These are phyloP conservation scores for Serendipita sp. DNA, from an alignment of 1,284 basidiomycete species.

Conservation along the genomic window DNA sequence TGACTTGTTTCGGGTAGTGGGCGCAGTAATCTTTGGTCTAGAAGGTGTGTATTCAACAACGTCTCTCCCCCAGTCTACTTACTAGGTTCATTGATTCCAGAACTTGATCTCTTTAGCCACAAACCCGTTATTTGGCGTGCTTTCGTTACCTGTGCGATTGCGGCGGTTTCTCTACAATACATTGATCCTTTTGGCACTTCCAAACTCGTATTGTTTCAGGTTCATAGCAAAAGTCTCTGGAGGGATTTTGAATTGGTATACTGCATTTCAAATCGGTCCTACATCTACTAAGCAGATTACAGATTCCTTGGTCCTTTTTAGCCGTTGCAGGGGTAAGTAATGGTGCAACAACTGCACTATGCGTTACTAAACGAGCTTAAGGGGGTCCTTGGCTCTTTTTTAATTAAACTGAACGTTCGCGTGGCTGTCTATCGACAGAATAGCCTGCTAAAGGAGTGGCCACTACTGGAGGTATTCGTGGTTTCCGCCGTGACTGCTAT, in stretches of 20 bases:
- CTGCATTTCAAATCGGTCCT: slow-evolving; percentile 7
- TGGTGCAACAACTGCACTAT: not conserved
- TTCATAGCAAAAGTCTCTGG: slow-evolving; percentile 39
- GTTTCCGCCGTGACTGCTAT: slow-evolving; percentile 51
- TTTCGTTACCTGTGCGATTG: slow-evolving; percentile 59
- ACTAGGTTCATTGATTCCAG: not conserved
- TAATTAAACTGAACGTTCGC: slow-evolving; percentile 52
- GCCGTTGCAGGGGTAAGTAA: slow-evolving; percentile 42
- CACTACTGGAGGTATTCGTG: slow-evolving; percentile 47
- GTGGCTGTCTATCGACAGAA: slow-evolving; percentile 46
- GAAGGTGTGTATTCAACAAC: slow-evolving; percentile 29
- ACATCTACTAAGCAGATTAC: not conserved
- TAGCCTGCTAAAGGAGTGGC: slow-evolving; percentile 43
- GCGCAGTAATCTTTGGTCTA: slow-evolving; percentile 59
- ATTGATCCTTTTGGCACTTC: slow-evolving; percentile 59
- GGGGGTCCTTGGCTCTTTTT: slow-evolving; percentile 48
- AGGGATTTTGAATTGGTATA: slow-evolving; percentile 54
- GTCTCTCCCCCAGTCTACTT: too few relatives aligned
- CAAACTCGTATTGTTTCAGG: slow-evolving; percentile 60
- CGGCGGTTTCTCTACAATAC: slow-evolving; percentile 56
- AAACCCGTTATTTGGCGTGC: slow-evolving; percentile 51
- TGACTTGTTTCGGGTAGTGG: slow-evolving; percentile 23
- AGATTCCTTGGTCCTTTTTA: slow-evolving; percentile 54
- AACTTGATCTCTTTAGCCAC: slow-evolving; percentile 2
- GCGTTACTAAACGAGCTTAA: slow-evolving; percentile 17